A percentile compares a stretch with the other conserved stretches of the same genome.
These are phyloP conservation scores for Helianthus annuus DNA, from an alignment of 129 eudicot genomes.

Conservation along the genomic window DNA sequence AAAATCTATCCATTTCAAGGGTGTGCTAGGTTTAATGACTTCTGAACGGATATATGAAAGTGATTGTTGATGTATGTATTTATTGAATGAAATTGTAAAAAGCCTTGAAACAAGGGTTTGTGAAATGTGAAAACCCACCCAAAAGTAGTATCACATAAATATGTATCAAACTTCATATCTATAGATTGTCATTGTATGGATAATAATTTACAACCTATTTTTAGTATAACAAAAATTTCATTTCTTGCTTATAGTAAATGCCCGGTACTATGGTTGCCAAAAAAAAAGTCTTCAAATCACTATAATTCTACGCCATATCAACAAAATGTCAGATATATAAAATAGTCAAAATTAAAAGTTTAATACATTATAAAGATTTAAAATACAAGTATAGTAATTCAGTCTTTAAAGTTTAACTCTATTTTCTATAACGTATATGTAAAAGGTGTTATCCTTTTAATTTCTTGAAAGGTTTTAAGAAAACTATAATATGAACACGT, in stretches of 20 bases:
- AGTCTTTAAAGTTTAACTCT: neutral
- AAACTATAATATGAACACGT: neutral
- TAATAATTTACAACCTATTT: neutral
- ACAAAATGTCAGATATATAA: neutral
- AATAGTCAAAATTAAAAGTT: neutral
- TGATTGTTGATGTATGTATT: too few relatives aligned
- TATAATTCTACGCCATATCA: neutral
- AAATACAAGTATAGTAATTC: neutral
- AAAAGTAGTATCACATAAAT: too few relatives aligned
- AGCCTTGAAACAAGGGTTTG: too few relatives aligned
- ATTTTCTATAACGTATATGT: neutral
- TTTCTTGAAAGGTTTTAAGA: neutral
- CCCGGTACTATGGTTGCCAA: neutral
- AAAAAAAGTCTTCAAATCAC: neutral
- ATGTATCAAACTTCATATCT: too few relatives aligned
- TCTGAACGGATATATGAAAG: too few relatives aligned
- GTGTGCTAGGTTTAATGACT: too few relatives aligned
- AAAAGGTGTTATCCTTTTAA: neutral
- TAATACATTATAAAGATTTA: neutral
- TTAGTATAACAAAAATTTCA: neutral
- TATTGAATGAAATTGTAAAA: too few relatives aligned
- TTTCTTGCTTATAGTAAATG: neutral
- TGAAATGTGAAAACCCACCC: too few relatives aligned
- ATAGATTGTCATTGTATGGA: too few relatives aligned
- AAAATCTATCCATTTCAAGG: too few relatives aligned